Evolutionary conservation across 768 basidiomycete genomes (phyloP), one percentile per base, ranked within the genome.

Genomic region (Podaxis carcinomalis): DNA sequence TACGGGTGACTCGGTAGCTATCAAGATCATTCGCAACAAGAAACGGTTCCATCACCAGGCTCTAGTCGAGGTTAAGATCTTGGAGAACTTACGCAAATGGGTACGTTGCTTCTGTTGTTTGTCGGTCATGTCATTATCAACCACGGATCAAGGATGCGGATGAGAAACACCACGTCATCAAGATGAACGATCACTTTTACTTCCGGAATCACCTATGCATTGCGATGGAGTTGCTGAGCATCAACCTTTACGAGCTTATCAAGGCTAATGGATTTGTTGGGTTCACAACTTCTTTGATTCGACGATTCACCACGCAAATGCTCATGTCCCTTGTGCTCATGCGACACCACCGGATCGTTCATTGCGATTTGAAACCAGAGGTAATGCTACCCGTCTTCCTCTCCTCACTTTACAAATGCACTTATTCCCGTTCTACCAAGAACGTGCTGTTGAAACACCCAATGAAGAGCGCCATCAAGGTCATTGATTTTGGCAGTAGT

Each of bases 21-120:
- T 99, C 77, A 99, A 99, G 81, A 98, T 99, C 64, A 98, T 99
- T 67, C 87, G 97, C 42, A 98, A 98, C 79, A 98, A 98, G 81
- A 98, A 98, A 75, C 83, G 97, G 51, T 98, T 98, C 79, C 95
- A 98, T 72, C 93, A 96, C 68, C 97, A 98, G 73, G 97, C 96
- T 0, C 73, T 98, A 47, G 95, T 98, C n/a, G 97, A 98, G 77
- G 96, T 98, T 75, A 98, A 98, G 76, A 98, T 99, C 61, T 77
- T 99, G 64, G 94, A 98, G 67, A 98, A 92, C 71, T 80, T 98
- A 66, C 86, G 92, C 32, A 94, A 95, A 91, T 98, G 97, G 97
- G 95, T 93, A 68, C 60, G 89, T 78, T n/a, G 28, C 5, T 57
- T 42, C 40, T 52, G 39, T 46, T 51, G 27, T 49, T 49, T 35